A percentile compares a stretch with the other conserved stretches of the same genome.
These are phyloP conservation scores for Phytophthora pistaciae DNA, from an alignment of 352 stramenopile species.

Conservation along the genomic window DNA sequence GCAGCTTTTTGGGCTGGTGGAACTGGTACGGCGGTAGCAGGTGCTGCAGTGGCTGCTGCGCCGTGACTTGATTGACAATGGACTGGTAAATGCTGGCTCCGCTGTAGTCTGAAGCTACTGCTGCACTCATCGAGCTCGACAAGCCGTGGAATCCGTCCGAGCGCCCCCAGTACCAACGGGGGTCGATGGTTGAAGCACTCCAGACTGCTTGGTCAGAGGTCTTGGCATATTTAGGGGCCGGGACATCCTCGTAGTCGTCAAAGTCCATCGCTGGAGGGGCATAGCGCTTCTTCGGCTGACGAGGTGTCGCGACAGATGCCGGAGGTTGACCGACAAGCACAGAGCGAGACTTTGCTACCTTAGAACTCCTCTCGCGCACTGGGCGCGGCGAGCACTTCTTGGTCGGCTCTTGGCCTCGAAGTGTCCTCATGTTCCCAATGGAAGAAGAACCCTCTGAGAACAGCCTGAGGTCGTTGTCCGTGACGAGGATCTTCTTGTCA, in stretches of 20 bases:
- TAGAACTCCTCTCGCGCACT: slow-evolving; percentile 13
- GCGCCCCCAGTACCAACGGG: slow-evolving; percentile 14
- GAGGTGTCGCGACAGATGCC: slow-evolving; percentile 1
- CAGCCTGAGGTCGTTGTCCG: slow-evolving; percentile 52
- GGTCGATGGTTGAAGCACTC: slow-evolving; percentile 7
- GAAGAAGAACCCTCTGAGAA: slow-evolving; percentile 25
- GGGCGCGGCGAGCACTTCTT: slow-evolving; percentile 16
- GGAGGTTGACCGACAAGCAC: background rate
- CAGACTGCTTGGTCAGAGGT: slow-evolving; percentile 6
- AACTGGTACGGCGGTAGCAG: slow-evolving; percentile 8
- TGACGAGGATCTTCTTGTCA: slow-evolving; percentile 61
- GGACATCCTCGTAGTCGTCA: slow-evolving; percentile 7
- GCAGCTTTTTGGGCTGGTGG: slow-evolving; percentile 2
- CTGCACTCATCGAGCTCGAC: slow-evolving; percentile 4
- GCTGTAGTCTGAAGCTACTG: background rate
- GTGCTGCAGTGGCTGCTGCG: slow-evolving; percentile 7
- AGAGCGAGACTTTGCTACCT: background rate
- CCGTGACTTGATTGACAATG: slow-evolving; percentile 9
- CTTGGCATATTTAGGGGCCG: slow-evolving; percentile 22
- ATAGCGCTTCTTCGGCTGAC: slow-evolving; percentile 19
- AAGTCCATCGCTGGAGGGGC: slow-evolving; percentile 14
- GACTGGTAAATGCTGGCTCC: slow-evolving; percentile 2
- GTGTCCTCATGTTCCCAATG: slow-evolving; percentile 24
- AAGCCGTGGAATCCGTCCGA: slow-evolving; percentile 32
- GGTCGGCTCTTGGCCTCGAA: background rate